Base-by-base conservation (phyloP, 1,284 basidiomycete genomes). In the Athelia sp. region DNA sequence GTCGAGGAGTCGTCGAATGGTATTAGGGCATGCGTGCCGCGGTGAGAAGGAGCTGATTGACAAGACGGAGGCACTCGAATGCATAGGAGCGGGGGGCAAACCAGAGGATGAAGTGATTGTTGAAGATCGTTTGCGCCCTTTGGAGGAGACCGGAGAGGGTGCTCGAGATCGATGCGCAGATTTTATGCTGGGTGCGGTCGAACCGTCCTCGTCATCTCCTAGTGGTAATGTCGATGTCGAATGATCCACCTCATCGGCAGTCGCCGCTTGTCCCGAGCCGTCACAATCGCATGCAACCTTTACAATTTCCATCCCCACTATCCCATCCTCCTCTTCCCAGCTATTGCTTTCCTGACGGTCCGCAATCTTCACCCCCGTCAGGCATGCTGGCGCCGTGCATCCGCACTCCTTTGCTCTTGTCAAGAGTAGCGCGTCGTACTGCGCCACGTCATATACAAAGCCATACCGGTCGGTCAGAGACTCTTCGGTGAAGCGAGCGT, bases 401-500 rank as follows among this genome's bases (percentile, higher is more conserved):
- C 78, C 74, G 54, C 86, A 90, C 57, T 88, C 86, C 66, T 76
- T 74, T 31, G 87, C 87, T 42, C 88, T 76, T 8, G 85, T 64
- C 24, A 94, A 74, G 18, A 94, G 69, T 15, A 91, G 70, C n/a
- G 89, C 75, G 58, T 94, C 91, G 55, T 92, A 89, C 58, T 81
- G 76, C 21, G 84, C 82, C 11, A 93, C 79, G 58, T 93, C 90
- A 56, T 94, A 97, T 61, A 97, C 88, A 70, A 98, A 98, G 0
- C 96, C 96, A 62, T 92, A 98, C 9, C 93, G 83, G 60, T 98
- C 96, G 4, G 94, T 93, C 56, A 97, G 72, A 1, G 84, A 82
- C 43, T 84, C 77, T 36, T 77, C 68, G 19, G 72, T 75, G 55
- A 84, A 75, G 36, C 79, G 68, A 17, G 82, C 75, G 3, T 76